Evolutionary conservation across 805 yeast genomes (phyloP), one percentile per base, ranked within the genome.

Genomic region (Yarrowia alimentaria): DNA sequence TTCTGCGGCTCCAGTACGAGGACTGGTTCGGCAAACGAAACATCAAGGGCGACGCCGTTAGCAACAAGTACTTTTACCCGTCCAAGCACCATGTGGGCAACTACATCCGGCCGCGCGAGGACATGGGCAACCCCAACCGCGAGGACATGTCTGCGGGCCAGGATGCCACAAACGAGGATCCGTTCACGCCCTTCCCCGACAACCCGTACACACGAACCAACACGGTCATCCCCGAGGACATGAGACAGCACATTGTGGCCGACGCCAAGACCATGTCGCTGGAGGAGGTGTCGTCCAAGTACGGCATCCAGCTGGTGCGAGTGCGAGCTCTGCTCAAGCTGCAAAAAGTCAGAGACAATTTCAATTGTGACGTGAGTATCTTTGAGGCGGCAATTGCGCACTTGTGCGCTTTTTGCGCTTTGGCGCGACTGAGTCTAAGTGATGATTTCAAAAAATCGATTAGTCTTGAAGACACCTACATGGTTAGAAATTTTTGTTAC

Each of bases 281-380:
- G 17, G 91, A 85, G 64, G 83, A 80, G 57, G 80, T 86, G 37
- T 90, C 96, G 9, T 78, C 82, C 56, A 78, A 78, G 61, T 82
- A 80, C 61, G 91, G 94, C 3, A 71, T 91, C 57, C 85, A 87
- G 62, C 78, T 89, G 55, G 85, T 89, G 49, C 79, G 98, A 65
- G 74, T 93, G 16, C 96, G 90, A 63, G 98, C 97, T n/a, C 74
- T 91, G 53, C 69, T 85, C 19, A 80, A 77, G 64, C 75, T 91
- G 56, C 72, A 77, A 55, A 71, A 71, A 22, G 74, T 90, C 48
- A 94, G 91, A 67, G 67, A 76, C 56, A 68, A 74, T 51, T 78
- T 83, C 81, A 72, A 67, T 45, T 67, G 73, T 58, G 64, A 76
- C 61, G 91, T 82, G 77, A 70, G 87, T 43, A 30, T 30, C 11